A percentile compares a stretch with the other conserved stretches of the same genome.
Evolutionary conservation across 2,329 filamentous ascomycete genomes (phyloP).

Genomic region (Diplodia intermedia): DNA sequence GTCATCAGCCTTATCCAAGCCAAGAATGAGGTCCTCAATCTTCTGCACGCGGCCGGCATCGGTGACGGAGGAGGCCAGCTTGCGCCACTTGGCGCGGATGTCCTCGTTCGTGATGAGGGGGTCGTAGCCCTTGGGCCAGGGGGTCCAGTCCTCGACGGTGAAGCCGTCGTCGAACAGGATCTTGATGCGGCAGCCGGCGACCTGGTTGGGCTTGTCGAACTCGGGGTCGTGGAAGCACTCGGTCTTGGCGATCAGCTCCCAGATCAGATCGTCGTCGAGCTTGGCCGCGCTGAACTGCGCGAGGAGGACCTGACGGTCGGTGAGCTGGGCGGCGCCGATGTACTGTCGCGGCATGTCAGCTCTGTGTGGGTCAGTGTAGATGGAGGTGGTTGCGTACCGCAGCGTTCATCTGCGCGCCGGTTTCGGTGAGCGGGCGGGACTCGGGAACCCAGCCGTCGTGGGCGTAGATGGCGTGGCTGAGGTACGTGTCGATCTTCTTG

Average conservation of each 20-base stretch:
- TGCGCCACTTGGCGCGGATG: conserved; percentile 48
- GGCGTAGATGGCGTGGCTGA: conserved; percentile 43
- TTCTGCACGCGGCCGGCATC: conserved; percentile 39
- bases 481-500: conserved; percentile 42
- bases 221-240: conserved; percentile 35
- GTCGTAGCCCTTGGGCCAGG: conserved; percentile 43
- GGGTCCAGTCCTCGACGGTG: conserved; percentile 35
- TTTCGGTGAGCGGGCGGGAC: conserved; percentile 44
- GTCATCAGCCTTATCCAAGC: conserved; percentile 40
- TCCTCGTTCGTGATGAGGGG: conserved; percentile 48
- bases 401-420: conserved; percentile 51
- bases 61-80: conserved; percentile 42
- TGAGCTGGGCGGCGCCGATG: conserved; percentile 47
- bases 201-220: conserved; percentile 21
- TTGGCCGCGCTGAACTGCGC: conserved; percentile 44
- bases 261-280: conserved; percentile 47
- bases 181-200: conserved; percentile 32
- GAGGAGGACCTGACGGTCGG: conserved; percentile 47
- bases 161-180: conserved; percentile 39
- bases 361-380: no score
- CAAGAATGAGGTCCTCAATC: conserved; percentile 45
- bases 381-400: conserved; percentile 19
- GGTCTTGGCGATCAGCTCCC: conserved; percentile 45
- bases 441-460: conserved; percentile 49
- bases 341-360: conserved; percentile 36